These are phyloP conservation scores for Plectosphaerella sp. DNA, from an alignment of 2,329 filamentous ascomycete genomes.

Conservation along the genomic window DNA sequence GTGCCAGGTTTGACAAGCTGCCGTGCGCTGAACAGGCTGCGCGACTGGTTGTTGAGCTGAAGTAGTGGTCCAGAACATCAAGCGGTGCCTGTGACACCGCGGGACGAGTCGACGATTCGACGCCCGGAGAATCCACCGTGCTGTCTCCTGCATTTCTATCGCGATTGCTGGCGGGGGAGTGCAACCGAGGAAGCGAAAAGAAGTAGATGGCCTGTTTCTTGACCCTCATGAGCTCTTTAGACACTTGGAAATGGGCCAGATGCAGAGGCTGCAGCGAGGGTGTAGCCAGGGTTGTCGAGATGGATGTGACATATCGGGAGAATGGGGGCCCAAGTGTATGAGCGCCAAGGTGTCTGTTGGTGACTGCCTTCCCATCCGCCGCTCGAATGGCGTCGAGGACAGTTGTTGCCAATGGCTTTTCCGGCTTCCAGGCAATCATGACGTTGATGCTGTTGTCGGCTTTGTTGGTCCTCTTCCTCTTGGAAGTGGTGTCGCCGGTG, in stretches of 20 bases:
- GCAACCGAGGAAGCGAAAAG: neutral
- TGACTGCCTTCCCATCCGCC: conserved; percentile 21
- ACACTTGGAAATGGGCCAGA: conserved; percentile 10
- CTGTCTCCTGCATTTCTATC: too few relatives aligned
- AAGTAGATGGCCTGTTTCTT: conserved; percentile 1
- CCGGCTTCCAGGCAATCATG: conserved; percentile 19
- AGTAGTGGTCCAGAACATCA: neutral
- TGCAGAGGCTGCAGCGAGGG: conserved; percentile 8
- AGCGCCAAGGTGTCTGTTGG: conserved; percentile 23
- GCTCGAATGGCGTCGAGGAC: conserved; percentile 28
- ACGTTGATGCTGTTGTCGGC: neutral
- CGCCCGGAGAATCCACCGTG: neutral
- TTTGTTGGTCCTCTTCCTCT: neutral
- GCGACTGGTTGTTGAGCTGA: neutral
- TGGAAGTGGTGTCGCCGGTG: neutral
- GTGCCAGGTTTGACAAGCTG: too few relatives aligned
- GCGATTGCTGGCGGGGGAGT: neutral
- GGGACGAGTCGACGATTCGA: neutral
- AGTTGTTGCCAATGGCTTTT: conserved; percentile 25
- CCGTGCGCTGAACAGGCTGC: too few relatives aligned
- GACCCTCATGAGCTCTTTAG: conserved; percentile 8
- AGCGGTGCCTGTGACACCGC: too few relatives aligned
- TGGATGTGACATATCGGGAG: conserved; percentile 25
- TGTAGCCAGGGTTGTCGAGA: conserved; percentile 23
- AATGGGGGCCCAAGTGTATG: conserved; percentile 24